Evolutionary conservation across 2,329 filamentous ascomycete genomes (phyloP).

Genomic region (Myriosclerotinia duriaeana): DNA sequence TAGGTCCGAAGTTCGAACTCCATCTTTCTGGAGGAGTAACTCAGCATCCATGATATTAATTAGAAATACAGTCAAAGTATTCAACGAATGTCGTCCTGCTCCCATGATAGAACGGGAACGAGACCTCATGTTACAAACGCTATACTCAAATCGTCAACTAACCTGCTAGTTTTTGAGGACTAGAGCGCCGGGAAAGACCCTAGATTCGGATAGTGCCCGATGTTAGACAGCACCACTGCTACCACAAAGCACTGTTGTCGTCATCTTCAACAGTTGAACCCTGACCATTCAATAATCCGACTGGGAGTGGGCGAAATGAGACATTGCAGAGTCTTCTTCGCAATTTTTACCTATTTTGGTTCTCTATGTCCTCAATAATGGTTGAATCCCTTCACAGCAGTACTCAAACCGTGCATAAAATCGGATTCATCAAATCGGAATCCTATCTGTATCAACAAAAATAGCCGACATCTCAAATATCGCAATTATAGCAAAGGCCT

Average conservation of each 20-base stretch:
- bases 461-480: neutral
- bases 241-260: constrained; percentile 11
- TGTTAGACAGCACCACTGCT: constrained; percentile 19
- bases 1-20: neutral
- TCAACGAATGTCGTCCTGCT: constrained; percentile 7
- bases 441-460: neutral
- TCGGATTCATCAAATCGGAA: neutral
- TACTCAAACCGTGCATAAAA: neutral
- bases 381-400: neutral
- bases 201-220: constrained; percentile 11
- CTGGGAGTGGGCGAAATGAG: constrained; percentile 9
- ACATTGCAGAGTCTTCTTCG: constrained; percentile 6
- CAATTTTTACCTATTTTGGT: constrained; percentile 6
- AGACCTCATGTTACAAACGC: neutral
- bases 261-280: constrained; percentile 19
- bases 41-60: constrained; percentile 1
- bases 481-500: neutral
- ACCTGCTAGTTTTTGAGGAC: neutral
- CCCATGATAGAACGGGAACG: neutral
- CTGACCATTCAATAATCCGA: neutral
- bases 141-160: constrained; percentile 2
- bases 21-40: neutral
- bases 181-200: constrained; percentile 4
- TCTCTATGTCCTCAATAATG: neutral
- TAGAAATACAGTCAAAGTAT: neutral